phyloP scores from a whole-genome alignment of 2,329 filamentous ascomycete species.

The Akanthomyces muscarius region DNA sequence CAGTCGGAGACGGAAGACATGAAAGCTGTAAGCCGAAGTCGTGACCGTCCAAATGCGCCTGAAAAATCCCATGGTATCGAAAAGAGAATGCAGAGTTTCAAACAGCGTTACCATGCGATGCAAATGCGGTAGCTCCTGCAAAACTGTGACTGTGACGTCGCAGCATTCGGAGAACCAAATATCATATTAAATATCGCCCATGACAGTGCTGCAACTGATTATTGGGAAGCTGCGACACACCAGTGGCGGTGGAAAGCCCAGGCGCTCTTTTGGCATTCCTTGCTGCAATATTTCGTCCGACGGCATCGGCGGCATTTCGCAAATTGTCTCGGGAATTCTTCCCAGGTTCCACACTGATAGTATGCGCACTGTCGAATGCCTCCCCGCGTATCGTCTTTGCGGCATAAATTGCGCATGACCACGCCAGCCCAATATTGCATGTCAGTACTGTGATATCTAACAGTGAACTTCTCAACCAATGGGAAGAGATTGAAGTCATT shows the following conservation, averaged over 20 bases:
- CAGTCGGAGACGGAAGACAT: conserved; percentile 8
- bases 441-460: conserved; percentile 88
- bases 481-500: conserved; percentile 99
- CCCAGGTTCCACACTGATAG: conserved; percentile 98
- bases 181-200: conserved; percentile 19
- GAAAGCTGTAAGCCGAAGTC: conserved; percentile 13
- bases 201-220: conserved; percentile 20
- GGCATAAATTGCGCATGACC: conserved; percentile 97
- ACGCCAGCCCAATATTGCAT: conserved; percentile 99
- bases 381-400: conserved; percentile 91
- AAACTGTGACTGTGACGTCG: conserved; percentile 20
- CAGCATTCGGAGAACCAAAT: conserved; percentile 26
- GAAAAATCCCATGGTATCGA: conserved; percentile 40
- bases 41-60: conserved; percentile 14
- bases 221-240: conserved; percentile 74
- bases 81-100: conserved; percentile 39
- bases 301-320: conserved; percentile 95
- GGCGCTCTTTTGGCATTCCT: conserved; percentile 98
- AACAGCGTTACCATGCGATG: conserved; percentile 41
- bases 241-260: conserved; percentile 98
- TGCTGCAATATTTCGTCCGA: conserved; percentile 98
- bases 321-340: conserved; percentile 93
- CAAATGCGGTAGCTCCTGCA: conserved; percentile 31
- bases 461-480: conserved; percentile 95
- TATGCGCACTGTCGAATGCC: conserved; percentile 97